Conservation (phyloP, 2,329 filamentous ascomycete species). For the Rutstroemia sydowiana region DNA sequence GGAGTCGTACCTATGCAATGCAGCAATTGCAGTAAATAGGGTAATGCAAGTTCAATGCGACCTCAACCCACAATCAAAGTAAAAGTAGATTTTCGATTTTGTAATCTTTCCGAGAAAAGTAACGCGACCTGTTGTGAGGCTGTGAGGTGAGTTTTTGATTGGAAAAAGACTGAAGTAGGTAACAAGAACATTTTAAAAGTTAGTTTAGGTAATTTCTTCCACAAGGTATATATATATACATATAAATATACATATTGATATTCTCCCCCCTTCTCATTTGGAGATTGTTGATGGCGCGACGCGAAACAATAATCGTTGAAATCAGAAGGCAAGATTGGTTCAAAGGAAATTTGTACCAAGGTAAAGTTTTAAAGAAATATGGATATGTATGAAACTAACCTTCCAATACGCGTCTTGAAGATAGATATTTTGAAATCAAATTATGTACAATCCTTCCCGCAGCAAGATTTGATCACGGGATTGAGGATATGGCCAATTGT, state of each 20-base stretch:
- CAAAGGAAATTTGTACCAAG: neutral
- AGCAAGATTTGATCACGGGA: constrained; percentile 26
- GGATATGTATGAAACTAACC: neutral
- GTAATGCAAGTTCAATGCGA: no score
- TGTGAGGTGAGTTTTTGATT: neutral
- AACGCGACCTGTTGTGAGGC: neutral
- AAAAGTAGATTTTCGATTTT: neutral
- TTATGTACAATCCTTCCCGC: constrained; percentile 25
- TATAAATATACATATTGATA: neutral
- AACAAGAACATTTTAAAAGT: no score
- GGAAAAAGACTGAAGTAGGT: no score
- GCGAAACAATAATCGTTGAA: constrained; percentile 11
- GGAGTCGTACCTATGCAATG: neutral
- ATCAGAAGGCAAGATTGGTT: neutral
- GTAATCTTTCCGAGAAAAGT: neutral
- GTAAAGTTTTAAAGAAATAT: no score
- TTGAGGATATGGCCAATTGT: constrained; percentile 26
- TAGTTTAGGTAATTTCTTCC: no score
- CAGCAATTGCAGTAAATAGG: no score
- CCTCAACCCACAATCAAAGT: neutral
- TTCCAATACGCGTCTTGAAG: neutral
- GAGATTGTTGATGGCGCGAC: constrained; percentile 11
- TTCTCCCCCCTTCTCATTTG: no score
- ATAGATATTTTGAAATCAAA: constrained; percentile 5
- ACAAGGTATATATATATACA: neutral